These are phyloP conservation scores for Hypoxylon lienhwacheense DNA, from an alignment of 495 filamentous ascomycete species.

Conservation along the genomic window DNA sequence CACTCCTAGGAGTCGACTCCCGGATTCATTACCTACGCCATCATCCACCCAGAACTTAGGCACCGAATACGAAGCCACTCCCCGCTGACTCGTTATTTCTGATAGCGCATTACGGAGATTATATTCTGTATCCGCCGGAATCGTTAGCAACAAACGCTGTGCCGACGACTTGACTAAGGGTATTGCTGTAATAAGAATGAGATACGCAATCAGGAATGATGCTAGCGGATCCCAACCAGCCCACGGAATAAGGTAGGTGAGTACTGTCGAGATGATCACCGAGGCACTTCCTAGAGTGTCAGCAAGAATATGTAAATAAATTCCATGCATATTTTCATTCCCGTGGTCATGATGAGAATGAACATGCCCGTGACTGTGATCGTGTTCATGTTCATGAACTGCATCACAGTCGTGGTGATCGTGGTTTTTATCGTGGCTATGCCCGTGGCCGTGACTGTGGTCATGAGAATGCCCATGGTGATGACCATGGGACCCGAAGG, in stretches of 20 bases:
- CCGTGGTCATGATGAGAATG: slow-evolving; percentile 63
- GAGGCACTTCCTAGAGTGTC: slow-evolving; percentile 93
- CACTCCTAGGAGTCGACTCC: slow-evolving; percentile 66
- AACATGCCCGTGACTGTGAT: slow-evolving; percentile 41
- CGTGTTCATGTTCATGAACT: slow-evolving; percentile 49
- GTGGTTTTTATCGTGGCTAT: slow-evolving; percentile 41
- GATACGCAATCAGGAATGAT: slow-evolving; percentile 87
- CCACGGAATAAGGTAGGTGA: slow-evolving; percentile 86
- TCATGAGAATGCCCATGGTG: slow-evolving; percentile 59
- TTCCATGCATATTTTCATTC: slow-evolving; percentile 99
- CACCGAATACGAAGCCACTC: slow-evolving; percentile 82
- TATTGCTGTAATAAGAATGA: slow-evolving; percentile 87
- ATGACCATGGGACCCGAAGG: slow-evolving; percentile 75
- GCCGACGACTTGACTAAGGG: slow-evolving; percentile 87
- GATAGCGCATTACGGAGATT: slow-evolving; percentile 80
- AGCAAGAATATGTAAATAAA: slow-evolving; percentile 93
- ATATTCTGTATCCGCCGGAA: slow-evolving; percentile 87
- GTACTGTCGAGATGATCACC: slow-evolving; percentile 86
- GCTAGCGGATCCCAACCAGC: slow-evolving; percentile 94
- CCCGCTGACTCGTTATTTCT: slow-evolving; percentile 77
- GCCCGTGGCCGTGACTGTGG: slow-evolving; percentile 29
- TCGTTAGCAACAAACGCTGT: slow-evolving; percentile 74
- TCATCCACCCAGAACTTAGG: slow-evolving; percentile 95
- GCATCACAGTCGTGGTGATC: slow-evolving; percentile 52
- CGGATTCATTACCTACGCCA: slow-evolving; percentile 51